Evolutionary conservation across 179 eudicot species (phyloP).

Genomic region (Corrigiola litoralis): DNA sequence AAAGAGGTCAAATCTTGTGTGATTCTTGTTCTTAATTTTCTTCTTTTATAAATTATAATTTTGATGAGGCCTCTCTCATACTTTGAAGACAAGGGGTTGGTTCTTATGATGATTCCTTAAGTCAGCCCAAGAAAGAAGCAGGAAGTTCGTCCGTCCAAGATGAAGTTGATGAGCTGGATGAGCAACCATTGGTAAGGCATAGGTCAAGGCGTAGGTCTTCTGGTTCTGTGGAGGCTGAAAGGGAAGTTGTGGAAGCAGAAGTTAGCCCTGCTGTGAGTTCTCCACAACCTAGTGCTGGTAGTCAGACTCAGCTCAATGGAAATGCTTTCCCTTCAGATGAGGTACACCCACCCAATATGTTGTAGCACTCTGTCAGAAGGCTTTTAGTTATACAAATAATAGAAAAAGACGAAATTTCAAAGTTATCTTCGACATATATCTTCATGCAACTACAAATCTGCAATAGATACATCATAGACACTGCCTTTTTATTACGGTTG

Average conservation of each 20-base stretch:
- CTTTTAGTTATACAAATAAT: background rate
- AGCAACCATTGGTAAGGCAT: conserved; percentile 66
- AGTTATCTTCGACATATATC: background rate
- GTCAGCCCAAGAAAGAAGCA: conserved; percentile 45
- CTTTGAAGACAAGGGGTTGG: conserved; percentile 22
- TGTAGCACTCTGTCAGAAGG: background rate
- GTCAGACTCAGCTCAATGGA: conserved; percentile 25
- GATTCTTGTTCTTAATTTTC: background rate
- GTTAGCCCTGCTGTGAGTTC: conserved; percentile 39
- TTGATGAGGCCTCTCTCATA: background rate
- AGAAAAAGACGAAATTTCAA: too few relatives aligned
- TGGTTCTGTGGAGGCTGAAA: conserved; percentile 29
- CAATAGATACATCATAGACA: too few relatives aligned
- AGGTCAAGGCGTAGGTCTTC: conserved; percentile 54
- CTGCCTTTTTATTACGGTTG: too few relatives aligned
- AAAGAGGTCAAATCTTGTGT: background rate
- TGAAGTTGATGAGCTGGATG: conserved; percentile 70
- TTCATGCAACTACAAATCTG: background rate
- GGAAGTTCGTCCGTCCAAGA: conserved; percentile 67
- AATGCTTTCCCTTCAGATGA: conserved; percentile 53
- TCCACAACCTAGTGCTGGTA: conserved; percentile 21
- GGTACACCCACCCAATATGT: conserved; percentile 32
- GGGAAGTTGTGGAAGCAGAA: conserved; percentile 42
- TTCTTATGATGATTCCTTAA: conserved; percentile 20
- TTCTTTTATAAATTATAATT: background rate